Evolutionary conservation across 306 rosid species (phyloP), one percentile per base, ranked within the genome.

Genomic region (Corylus americana): DNA sequence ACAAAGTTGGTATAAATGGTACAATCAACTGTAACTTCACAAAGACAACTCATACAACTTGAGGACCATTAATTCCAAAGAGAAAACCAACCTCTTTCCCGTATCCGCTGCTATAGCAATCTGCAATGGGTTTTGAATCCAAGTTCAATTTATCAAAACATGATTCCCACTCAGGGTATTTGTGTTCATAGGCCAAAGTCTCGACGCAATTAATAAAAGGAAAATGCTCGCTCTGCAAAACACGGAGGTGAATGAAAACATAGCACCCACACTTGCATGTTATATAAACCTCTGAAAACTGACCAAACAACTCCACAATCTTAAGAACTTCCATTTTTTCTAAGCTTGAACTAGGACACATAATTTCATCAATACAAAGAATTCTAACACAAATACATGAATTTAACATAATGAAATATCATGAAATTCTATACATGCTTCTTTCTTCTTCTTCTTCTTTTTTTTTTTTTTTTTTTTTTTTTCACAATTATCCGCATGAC

Each of bases 201-300:
- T 92, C 97, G 31, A 92, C 70, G 76, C 97, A 95, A 75, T 87
- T 80, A 71, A 92, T 89, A 82, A 92, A 91, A 74, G 92, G 91
- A 82, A 95, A 95, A 80, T 95, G 91, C 71, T 78, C 85, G 57
- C 64, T 80, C 98, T 93, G 94, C 90, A 86, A 47, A 77, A 77
- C 7, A 61, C 7, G 8, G 48, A 55, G 14, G 61, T 76, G 55
- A 37, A 79, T 54, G 54, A 77, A 55, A 48, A 67, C 64, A 14
- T 44, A 53, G 55, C 68, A 44, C 20, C 20, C 22, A 39, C 29
- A 77, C 58, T 62, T 54, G 62, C 25, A 77, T 44, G 81, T 64
- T 8, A 55, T 7, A 8, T 39, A 77, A 75, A 76, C 14, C 58
- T 50, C 49, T 22, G 48, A 44, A 42, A 42, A 39, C 48, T 42